Base-by-base conservation (phyloP, 2,329 filamentous ascomycete species). In the Aspergillus puulaauensis region DNA sequence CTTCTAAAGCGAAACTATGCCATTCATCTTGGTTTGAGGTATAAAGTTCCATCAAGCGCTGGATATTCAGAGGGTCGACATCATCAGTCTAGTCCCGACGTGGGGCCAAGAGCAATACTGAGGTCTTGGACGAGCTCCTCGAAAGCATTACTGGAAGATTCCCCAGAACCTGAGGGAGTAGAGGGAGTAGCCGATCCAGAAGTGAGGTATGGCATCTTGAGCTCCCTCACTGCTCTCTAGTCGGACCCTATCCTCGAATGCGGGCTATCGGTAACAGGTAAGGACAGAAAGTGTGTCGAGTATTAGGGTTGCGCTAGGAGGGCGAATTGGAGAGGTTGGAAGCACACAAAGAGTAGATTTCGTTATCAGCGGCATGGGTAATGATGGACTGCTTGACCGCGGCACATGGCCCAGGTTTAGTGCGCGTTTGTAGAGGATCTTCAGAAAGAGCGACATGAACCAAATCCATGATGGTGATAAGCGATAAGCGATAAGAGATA, bases 1-100 rank as follows among this genome's bases (percentile, higher is more conserved):
- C 89, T n/a, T 82, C 83, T 66, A 93, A 83, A 27, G 90, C 90
- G 75, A 90, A 96, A 61, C 80, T 81, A 53, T 77, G 71, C 93
- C 93, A 97, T 55, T 93, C 87, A 24, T 79, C 73, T 56, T 87
- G 80, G 40, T 85, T 77, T 47, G 90, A 91, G 51, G 82, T 73
- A 75, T 97, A 96, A 27, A 83, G 77, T 57, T 85, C 77, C 91
- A 97, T 96, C 62, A 93, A 74, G 24, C 79, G 77, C 57, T 85
- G 86, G 53, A 97, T 81, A 66, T 90, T 82, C 54, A 83, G 79
- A 56, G 91, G 85, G 66, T 96, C 86, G 64, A 96, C 86, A 71
- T 95, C 91, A 44, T 87, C 88, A 35, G 60, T 90, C 87, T 66
- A 96, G 82, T 3, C 92, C 92, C 12, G 90, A 95, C 57, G 86